A percentile compares a stretch with the other conserved stretches of the same genome.
phyloP scores from a whole-genome alignment of 805 yeast species.

The Candida methanosorbosa region DNA sequence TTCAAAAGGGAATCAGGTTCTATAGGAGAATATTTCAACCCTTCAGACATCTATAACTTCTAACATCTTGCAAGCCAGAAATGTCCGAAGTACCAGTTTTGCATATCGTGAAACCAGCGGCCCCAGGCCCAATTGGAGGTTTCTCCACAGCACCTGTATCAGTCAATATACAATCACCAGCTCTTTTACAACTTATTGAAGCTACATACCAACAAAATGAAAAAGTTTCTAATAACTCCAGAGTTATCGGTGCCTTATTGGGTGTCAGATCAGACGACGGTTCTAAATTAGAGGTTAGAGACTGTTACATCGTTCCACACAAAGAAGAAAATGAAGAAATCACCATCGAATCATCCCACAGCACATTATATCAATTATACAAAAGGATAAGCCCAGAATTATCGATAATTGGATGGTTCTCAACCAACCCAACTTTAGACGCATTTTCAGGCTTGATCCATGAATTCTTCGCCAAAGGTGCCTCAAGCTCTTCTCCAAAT shows the following conservation, averaged over 20 bases:
- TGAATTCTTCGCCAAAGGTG: constrained; percentile 65
- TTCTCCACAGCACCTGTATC: constrained; percentile 34
- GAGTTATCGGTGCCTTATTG: constrained; percentile 75
- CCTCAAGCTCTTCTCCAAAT: constrained; percentile 60
- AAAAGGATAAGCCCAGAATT: constrained; percentile 75
- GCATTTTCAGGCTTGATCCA: constrained; percentile 70
- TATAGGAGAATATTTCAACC: constrained; percentile 8
- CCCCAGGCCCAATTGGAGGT: constrained; percentile 23
- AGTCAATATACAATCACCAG: constrained; percentile 57
- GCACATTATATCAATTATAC: constrained; percentile 59
- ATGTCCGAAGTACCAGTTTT: constrained; percentile 16
- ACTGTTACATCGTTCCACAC: constrained; percentile 77
- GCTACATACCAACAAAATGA: constrained; percentile 49
- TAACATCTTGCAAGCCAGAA: too few relatives aligned
- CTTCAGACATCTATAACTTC: too few relatives aligned
- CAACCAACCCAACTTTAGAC: constrained; percentile 50
- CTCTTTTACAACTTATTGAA: constrained; percentile 69
- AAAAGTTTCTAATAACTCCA: constrained; percentile 31
- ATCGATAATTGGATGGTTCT: constrained; percentile 80
- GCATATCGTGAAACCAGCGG: constrained; percentile 38
- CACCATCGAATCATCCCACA: constrained; percentile 69
- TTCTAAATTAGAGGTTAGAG: constrained; percentile 58
- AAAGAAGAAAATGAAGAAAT: constrained; percentile 68
- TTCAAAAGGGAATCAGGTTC: too few relatives aligned
- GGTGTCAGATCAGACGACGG: constrained; percentile 85